Percentiles rank a stretch among this genome's conserved stretches.
phyloP scores from a whole-genome alignment of 2,329 filamentous ascomycete genomes.

The Pseudocercospora vitis region DNA sequence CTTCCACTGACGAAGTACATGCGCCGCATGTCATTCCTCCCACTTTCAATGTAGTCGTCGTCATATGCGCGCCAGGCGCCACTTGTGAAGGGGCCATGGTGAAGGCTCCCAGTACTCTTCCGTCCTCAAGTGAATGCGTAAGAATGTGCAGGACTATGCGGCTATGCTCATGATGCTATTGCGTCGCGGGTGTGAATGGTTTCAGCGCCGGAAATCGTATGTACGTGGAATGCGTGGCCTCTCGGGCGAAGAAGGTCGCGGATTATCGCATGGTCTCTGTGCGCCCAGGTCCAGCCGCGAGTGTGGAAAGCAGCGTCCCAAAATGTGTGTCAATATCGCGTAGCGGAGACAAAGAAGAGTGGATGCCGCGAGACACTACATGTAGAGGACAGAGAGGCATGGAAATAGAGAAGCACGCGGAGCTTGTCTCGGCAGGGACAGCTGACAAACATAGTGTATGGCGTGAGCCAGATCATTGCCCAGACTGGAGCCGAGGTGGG shows the following conservation, averaged over 20 bases:
- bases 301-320: not conserved
- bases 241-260: not conserved
- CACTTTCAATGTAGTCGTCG: constrained; percentile 86
- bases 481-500: no score
- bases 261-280: not conserved
- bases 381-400: not conserved
- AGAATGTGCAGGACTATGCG: not conserved
- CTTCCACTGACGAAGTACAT: constrained; percentile 90
- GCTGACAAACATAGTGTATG: no score
- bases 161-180: not conserved
- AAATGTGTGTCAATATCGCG: not conserved
- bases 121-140: not conserved
- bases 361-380: not conserved
- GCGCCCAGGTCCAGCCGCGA: not conserved
- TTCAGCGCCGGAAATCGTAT: no score
- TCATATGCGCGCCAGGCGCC: constrained; percentile 56
- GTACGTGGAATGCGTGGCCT: not conserved
- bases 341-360: not conserved
- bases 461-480: no score
- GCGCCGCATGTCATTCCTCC: constrained; percentile 87
- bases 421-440: no score
- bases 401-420: not conserved
- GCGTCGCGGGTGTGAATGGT: not conserved
- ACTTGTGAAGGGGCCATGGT: constrained; percentile 26
- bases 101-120: not conserved